Evolutionary conservation across 2,329 filamentous ascomycete species (phyloP), one percentile per base, ranked within the genome.

Genomic region (Malbranchea zuffiana): DNA sequence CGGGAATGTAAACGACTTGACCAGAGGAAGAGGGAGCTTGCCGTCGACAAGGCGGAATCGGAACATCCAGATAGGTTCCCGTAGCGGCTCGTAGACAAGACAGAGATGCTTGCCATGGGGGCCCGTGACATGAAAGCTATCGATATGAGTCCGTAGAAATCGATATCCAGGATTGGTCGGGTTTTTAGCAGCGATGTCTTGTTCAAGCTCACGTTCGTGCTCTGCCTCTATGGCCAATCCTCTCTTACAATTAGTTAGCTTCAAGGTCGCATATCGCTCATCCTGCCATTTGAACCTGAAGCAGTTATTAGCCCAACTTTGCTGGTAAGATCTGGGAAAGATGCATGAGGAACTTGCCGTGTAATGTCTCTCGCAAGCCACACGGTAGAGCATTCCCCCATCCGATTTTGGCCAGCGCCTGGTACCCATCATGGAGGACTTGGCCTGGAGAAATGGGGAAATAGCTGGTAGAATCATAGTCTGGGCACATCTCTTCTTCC

Each of bases 341-440:
- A n/a, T 6, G 6, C n/a, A n/a, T 25, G 23, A 24, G 32, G 8
- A 30, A 36, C 15, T 19, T 23, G 23, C 32, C 20, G 17, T 20
- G 48, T 43, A 7, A 58, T 41, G 38, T 62, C 55, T 19, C 47
- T 50, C n/a, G 57, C 58, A 11, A 65, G 52, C 60, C 61, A 64
- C 13, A 63, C 57, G 0, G 60, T 64, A 2, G 60, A 62, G 8
- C 51, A 56, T 49, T 51, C 18, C 61, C 60, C 39, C 44, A 63
- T 3, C 60, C 61, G 1, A 65, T 31, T 41, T 40, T 17, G 24
- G 24, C 13, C 24, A 26, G 13, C 24, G 13, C 3, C 24, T 26
- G 24, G 24, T 26, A 26, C 4, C 24, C 4, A 8, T 7, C 24
- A 13, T 26, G 3, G 7, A 26, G 13, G n/a, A 26, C 7, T 13